A percentile compares a stretch with the other conserved stretches of the same genome.
Evolutionary conservation across 2,329 filamentous ascomycete species (phyloP).

Genomic region (Emergomyces pasteurianus): DNA sequence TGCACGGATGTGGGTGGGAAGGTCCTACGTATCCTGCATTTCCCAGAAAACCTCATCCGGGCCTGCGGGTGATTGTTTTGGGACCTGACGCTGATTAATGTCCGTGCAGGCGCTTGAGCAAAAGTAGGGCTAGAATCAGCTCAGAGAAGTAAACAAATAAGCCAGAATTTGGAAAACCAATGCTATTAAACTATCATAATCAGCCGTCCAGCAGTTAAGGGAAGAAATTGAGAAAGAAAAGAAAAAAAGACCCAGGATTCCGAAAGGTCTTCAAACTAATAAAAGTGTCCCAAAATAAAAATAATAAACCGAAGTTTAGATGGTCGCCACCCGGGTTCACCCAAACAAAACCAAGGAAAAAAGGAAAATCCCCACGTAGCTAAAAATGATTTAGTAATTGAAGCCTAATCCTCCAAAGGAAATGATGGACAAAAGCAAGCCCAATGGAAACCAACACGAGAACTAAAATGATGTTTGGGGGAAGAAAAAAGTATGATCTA

Average conservation of each 20-base stretch:
- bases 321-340: neutral
- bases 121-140: neutral
- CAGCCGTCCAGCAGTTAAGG: neutral
- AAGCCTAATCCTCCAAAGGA: neutral
- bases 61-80: neutral
- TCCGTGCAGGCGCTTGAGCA: neutral
- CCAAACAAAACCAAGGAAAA: neutral
- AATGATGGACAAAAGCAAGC: neutral
- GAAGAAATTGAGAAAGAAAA: neutral
- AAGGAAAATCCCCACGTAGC: neutral
- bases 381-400: neutral
- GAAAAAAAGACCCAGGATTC: neutral
- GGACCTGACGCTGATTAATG: neutral
- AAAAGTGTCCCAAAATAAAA: neutral
- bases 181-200: neutral
- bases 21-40: no score
- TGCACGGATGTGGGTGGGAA: neutral
- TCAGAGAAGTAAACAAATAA: neutral
- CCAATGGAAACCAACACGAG: neutral
- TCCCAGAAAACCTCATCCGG: no score
- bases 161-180: neutral
- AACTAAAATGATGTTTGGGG: neutral
- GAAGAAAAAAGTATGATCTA: neutral
- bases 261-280: neutral
- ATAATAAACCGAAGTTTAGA: neutral